A percentile compares a stretch with the other conserved stretches of the same genome.
Evolutionary conservation across 129 eudicot genomes (phyloP).

Genomic region (Flaveria ramosissima): DNA sequence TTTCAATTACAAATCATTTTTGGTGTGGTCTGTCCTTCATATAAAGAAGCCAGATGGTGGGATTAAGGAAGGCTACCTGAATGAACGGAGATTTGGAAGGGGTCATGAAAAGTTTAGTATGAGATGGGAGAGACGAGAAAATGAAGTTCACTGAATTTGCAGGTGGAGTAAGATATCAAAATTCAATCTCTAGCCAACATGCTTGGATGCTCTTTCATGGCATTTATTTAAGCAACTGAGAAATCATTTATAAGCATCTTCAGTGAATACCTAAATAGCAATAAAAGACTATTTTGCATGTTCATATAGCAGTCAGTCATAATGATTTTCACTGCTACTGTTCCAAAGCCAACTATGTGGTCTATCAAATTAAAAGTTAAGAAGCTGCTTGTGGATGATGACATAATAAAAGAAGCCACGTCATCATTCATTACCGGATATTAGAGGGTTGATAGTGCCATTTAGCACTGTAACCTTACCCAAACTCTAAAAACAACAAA

Average conservation of each 20-base stretch:
- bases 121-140: neutral
- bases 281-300: neutral
- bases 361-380: neutral
- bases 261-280: neutral
- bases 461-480: too few relatives aligned
- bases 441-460: too few relatives aligned
- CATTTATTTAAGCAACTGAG: neutral
- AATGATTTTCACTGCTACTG: neutral
- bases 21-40: neutral
- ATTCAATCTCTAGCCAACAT: neutral
- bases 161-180: neutral
- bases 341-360: neutral
- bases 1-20: neutral
- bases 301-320: neutral
- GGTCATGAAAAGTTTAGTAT: neutral
- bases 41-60: neutral
- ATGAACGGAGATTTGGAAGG: neutral
- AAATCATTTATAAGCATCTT: slow-evolving; percentile 2
- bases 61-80: neutral
- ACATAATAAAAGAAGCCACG: too few relatives aligned
- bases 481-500: too few relatives aligned
- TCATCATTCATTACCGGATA: too few relatives aligned
- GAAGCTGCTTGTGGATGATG: neutral
- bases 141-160: neutral
- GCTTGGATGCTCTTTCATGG: neutral